phyloP scores from a whole-genome alignment of 805 yeast species.

The Komagataella populi region DNA sequence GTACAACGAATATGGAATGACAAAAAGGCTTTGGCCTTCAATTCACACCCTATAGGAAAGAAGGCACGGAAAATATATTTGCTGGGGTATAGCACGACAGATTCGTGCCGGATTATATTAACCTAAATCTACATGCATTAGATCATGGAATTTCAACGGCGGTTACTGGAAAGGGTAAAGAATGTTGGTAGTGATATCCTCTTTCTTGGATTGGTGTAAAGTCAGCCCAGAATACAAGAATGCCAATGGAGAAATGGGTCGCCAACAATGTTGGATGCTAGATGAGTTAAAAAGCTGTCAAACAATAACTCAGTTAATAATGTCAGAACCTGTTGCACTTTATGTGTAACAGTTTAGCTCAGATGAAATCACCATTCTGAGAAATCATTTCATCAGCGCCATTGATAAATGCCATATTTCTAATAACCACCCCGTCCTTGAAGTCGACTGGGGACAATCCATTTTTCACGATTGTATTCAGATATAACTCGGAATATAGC shows the following conservation, averaged over 20 bases:
- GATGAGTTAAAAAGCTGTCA: too few species aligned
- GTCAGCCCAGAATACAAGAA: too few species aligned
- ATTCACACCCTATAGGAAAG: neutral
- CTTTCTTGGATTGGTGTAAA: too few species aligned
- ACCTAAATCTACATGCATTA: neutral
- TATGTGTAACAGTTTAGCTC: neutral
- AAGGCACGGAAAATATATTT: neutral
- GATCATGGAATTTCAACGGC: neutral
- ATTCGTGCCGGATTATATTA: neutral
- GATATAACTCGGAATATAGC: constrained; percentile 45
- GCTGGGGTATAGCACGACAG: neutral
- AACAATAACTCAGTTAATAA: neutral
- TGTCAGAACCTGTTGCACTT: neutral
- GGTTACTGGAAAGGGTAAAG: too few species aligned
- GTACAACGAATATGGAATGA: neutral
- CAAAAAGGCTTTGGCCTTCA: neutral
- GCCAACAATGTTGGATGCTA: too few species aligned
- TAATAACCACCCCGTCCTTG: constrained; percentile 33
- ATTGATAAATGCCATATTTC: constrained; percentile 39
- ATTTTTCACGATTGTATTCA: constrained; percentile 36
- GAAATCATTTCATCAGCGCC: constrained; percentile 33
- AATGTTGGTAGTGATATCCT: too few species aligned
- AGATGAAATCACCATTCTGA: neutral
- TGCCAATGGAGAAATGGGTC: too few species aligned
- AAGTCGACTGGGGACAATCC: constrained; percentile 48